Evolutionary conservation across 108 stramenopile genomes (phyloP), one percentile per base, ranked within the genome.

Genomic region (Nitzschia sp.): DNA sequence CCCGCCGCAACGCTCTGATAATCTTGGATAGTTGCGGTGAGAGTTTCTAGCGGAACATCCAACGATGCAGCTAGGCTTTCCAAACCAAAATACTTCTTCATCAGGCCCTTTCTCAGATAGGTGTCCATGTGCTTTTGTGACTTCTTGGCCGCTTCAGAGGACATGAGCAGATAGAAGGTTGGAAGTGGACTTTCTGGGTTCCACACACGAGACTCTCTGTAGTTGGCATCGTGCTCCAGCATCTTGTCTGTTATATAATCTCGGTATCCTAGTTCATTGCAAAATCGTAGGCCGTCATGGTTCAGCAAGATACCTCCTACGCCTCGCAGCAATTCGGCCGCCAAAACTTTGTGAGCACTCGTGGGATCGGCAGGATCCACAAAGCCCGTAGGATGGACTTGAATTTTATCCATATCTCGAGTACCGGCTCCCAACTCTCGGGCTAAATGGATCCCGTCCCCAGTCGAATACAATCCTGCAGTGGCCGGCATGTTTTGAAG

Each of bases 351-450:
- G 49, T 76, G 82, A 2, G 72, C 72, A 63, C 86, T 85, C 19
- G 51, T 33, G 6, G 88, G 88, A 68, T 95, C 84, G 13, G 51
- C 35, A 15, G 91, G 88, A 55, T 92, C 86, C n/a, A 95, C 77
- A 27, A 95, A 90, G 1, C 89, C 90, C 26, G 95, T 96, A 5
- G 95, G 95, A 69, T 96, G 95, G 2, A 96, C 42, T 75, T 96
- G 92, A 1, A 89, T 80, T 36, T 87, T 75, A 51, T 88, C 90
- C 92, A 96, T 92, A 62, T 94, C 91, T 35, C 90, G 64, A 3
- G 87, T 65, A n/a, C 57, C 70, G 1, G 93, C 95, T 6, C 91
- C 95, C 8, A 86, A 15, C 1, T 47, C 48, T 32, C 65, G 55
- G 5, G 76, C 90, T 15, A 94, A 51, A 33, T 59, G 26, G 1